Evolutionary conservation across 371 early-diverging fungal genomes (phyloP), one percentile per base, ranked within the genome.

Genomic region (Batrachochytrium dendrobatidis): DNA sequence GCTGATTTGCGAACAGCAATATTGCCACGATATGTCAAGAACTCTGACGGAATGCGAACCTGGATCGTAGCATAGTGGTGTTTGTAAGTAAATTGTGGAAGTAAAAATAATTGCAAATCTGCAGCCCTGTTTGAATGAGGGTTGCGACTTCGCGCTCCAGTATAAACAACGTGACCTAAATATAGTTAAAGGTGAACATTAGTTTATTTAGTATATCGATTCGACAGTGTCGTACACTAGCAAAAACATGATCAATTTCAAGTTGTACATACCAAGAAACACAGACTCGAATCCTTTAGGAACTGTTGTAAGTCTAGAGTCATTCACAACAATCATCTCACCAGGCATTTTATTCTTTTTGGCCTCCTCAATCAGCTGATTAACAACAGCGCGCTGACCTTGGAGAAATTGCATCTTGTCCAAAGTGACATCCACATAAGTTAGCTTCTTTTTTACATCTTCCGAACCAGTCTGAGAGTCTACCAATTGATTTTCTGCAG

Each of bases 1-100:
- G 86, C 85, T 34, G 77, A 71, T 53, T 72, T 77, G 54, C 77
- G 66, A 12, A 90, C 82, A 1, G 65, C 75, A 24, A 69, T 54
- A 53, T 77, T 77, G 29, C 60, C 54, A 22, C 45, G 24, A 51
- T 56, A 70, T 12, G 65, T 49, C 45, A 75, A 56, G 49, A 58
- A 65, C 44, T 69, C 59, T 8, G 74, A 72, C 8, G 76, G 70
- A 12, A 79, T 58, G 3, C 70, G 64, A 0, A 79, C 67, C n/a
- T 74, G 75, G 56, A 79, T 65, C 0, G 69, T 65, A 18, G 58
- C 61, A 54, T 69, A 74, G 35, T 69, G 66, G 51, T 75, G 62
- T 15, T 50, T 32, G 25, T 59, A 25, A 33, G 59, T 64, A 58
- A 79, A 76, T n/a, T 15, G 48, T 18, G 79, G 79, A 1, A 74